Conservation (phyloP, 768 basidiomycete species). For the Hygrocybe coccinea region DNA sequence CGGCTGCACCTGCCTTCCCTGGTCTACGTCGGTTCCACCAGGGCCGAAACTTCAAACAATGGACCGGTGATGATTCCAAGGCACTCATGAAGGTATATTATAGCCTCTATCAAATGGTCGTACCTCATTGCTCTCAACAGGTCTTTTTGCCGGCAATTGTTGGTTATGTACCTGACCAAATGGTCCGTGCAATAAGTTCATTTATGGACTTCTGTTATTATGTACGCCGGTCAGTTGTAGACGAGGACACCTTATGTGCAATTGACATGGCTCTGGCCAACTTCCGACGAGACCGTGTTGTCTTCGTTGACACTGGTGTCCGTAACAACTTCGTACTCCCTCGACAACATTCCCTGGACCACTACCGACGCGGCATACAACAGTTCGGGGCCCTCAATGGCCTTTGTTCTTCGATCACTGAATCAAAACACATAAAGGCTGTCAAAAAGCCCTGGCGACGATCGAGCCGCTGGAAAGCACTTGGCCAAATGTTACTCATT, state of each 20-base stretch:
- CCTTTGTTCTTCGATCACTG: slow-evolving; percentile 21
- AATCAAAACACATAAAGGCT: slow-evolving; percentile 23
- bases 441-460: slow-evolving; percentile 23
- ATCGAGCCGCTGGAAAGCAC: slow-evolving; percentile 18
- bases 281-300: slow-evolving; percentile 13
- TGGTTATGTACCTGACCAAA: slow-evolving; percentile 13
- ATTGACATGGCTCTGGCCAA: slow-evolving; percentile 4
- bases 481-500: slow-evolving; percentile 1
- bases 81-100: slow-evolving; percentile 12
- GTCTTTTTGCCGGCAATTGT: slow-evolving; percentile 21
- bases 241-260: slow-evolving; percentile 1
- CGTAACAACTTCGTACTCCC: background rate
- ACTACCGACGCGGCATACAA: slow-evolving; percentile 16
- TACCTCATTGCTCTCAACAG: slow-evolving; percentile 1
- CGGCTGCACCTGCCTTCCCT: slow-evolving; percentile 7
- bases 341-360: background rate
- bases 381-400: slow-evolving; percentile 19
- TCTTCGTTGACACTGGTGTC: slow-evolving; percentile 9
- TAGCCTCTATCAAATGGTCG: background rate
- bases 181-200: slow-evolving; percentile 13
- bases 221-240: slow-evolving; percentile 12
- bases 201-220: slow-evolving; percentile 25
- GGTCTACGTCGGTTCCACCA: slow-evolving; percentile 9
- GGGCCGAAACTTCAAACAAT: slow-evolving; percentile 7
- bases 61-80: slow-evolving; percentile 14